Percentiles rank a stretch among this genome's conserved stretches.
phyloP scores from a whole-genome alignment of 2,329 filamentous ascomycete species.

The Immersiporthe knoxdaviesiana region DNA sequence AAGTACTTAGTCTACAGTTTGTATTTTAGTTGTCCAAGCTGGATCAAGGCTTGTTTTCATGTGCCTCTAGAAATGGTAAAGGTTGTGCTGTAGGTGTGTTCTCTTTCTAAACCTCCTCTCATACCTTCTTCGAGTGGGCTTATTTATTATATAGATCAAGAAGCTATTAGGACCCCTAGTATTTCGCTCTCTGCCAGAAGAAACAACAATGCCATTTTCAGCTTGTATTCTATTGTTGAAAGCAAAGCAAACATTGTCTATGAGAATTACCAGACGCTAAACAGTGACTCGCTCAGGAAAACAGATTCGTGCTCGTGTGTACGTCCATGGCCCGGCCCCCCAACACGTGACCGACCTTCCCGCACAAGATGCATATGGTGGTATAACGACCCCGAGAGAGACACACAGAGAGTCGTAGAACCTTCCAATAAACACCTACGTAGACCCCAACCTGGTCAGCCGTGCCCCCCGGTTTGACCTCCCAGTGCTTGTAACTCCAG shows the following conservation, averaged over 20 bases:
- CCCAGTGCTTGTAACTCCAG: not conserved
- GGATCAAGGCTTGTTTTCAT: too few species aligned
- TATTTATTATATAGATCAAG: too few species aligned
- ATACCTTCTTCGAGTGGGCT: too few species aligned
- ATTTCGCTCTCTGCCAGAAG: too few species aligned
- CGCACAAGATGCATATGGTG: not conserved
- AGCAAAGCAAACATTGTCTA: slow-evolving; percentile 2
- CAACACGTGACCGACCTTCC: not conserved
- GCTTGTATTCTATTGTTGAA: not conserved
- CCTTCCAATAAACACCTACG: not conserved
- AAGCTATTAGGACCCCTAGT: too few species aligned
- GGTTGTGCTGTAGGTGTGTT: too few species aligned
- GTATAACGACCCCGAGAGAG: not conserved
- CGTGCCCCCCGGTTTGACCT: not conserved
- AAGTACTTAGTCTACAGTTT: too few species aligned
- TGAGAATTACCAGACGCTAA: not conserved
- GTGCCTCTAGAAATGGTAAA: too few species aligned
- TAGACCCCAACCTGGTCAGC: not conserved
- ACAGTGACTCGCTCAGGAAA: not conserved
- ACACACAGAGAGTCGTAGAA: not conserved
- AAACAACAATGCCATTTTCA: not conserved
- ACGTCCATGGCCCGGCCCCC: not conserved
- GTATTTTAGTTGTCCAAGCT: too few species aligned
- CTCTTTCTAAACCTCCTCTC: too few species aligned
- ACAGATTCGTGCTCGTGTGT: not conserved